Base-by-base conservation (phyloP, 371 early-diverging fungal genomes). In the Fennellomyces sp. region DNA sequence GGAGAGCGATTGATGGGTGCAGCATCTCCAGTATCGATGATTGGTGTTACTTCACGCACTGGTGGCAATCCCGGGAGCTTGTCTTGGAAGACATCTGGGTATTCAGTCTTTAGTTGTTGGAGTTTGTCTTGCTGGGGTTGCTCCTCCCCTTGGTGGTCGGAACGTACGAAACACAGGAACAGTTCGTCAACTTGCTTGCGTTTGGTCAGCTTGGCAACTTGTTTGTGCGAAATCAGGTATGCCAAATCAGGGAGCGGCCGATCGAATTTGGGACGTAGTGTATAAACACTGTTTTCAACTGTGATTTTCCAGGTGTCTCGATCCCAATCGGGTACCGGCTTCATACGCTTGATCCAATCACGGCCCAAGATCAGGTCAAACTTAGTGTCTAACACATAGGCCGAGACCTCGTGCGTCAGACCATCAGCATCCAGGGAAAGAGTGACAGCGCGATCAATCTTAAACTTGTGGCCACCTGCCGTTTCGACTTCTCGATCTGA, bases 291-390 rank as follows among this genome's bases (percentile, higher is more conserved):
- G n/a, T 50, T 29, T 12, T 50, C 29, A n/a, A 30, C 23, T 15
- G 29, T 29, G 15, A 50, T 17, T 29, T 31, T 19, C 51, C 51
- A 50, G 6, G 23, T 50, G 17, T 50, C 51, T 50, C 29, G 29
- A 50, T 50, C 51, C 51, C 51, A 50, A 50, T 50, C 23, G n/a
- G 29, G 51, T 31, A 31, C 25, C n/a, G 56, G 56, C 26, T 41
- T 56, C 31, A 56, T 33, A 3, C 41, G 23, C n/a, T 52, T 33
- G 27, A 60, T 25, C 52, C 42, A 60, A 25, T 42, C 39, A n/a
- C 42, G 38, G 13, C 51, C 60, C 23, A 59, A 49, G 42, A 59
- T 59, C 5, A 59, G 17, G 31, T 59, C 41, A 26, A 59, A 59
- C 52, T 59, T 59, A 0, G 41, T 59, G 15, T 59, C 39, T 2